phyloP scores from a whole-genome alignment of 768 basidiomycete genomes.

The Collybiopsis luxurians region DNA sequence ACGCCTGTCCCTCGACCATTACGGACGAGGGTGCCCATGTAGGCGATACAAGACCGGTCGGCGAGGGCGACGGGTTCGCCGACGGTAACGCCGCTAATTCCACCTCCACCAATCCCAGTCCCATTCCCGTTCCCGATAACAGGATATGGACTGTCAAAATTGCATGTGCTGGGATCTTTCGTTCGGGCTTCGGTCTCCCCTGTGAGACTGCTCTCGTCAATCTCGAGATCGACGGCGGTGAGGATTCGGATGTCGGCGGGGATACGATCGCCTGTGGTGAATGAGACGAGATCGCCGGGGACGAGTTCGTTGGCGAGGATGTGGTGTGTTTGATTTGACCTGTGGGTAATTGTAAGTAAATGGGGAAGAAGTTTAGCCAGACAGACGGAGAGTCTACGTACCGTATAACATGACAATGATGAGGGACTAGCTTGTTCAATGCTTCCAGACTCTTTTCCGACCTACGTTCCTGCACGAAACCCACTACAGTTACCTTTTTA shows the following conservation, averaged over 20 bases:
- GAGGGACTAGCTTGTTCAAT: constrained; percentile 94
- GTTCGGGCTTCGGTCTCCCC: constrained; percentile 84
- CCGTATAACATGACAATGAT: constrained; percentile 91
- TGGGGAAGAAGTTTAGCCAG: constrained; percentile 14
- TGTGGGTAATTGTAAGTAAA: constrained; percentile 4
- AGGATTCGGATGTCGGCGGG: constrained; percentile 90
- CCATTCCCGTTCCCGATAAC: neutral
- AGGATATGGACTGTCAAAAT: constrained; percentile 27
- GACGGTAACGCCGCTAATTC: constrained; percentile 12
- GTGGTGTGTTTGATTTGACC: constrained; percentile 55
- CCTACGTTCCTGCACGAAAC: constrained; percentile 92
- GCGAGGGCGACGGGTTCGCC: constrained; percentile 61
- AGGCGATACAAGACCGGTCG: constrained; percentile 84
- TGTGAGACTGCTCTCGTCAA: constrained; percentile 94
- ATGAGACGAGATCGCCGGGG: constrained; percentile 88
- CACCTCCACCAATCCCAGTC: constrained; percentile 20
- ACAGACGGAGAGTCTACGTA: constrained; percentile 18
- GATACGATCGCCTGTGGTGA: constrained; percentile 89
- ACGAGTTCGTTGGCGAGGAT: constrained; percentile 97
- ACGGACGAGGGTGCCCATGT: constrained; percentile 94
- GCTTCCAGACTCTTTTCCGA: constrained; percentile 95
- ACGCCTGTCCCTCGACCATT: constrained; percentile 86
- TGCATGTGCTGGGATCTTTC: constrained; percentile 62
- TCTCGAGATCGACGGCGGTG: constrained; percentile 81
- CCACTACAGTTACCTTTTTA: constrained; percentile 45